phyloP scores from a whole-genome alignment of 2,329 filamentous ascomycete genomes.

The Trichophyton rubrum region DNA sequence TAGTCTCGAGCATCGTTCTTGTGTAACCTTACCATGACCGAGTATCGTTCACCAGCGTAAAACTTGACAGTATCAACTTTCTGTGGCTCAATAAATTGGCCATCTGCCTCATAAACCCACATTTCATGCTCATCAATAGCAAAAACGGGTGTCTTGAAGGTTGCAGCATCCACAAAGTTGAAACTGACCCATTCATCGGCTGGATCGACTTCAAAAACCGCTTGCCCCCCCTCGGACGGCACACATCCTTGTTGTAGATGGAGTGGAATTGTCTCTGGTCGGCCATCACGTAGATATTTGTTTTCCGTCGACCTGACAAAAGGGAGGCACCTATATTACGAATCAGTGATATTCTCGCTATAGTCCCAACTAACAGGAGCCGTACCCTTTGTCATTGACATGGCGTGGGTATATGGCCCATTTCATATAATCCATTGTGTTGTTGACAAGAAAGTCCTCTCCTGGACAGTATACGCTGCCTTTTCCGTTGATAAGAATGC shows the following conservation, averaged over 20 bases:
- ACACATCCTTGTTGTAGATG: slow-evolving; percentile 11
- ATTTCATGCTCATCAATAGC: slow-evolving; percentile 35
- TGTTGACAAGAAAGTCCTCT: slow-evolving; percentile 10
- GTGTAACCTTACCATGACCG: slow-evolving; percentile 27
- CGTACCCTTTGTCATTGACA: neutral
- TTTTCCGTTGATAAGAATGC: slow-evolving; percentile 49
- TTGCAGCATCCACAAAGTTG: neutral
- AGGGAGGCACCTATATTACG: slow-evolving; percentile 15
- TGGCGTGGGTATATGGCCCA: neutral
- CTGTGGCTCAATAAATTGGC: slow-evolving; percentile 31
- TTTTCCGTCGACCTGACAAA: slow-evolving; percentile 3
- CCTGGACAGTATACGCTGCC: slow-evolving; percentile 43
- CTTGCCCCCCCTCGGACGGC: slow-evolving; percentile 1
- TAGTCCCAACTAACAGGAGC: neutral
- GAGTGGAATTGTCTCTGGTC: neutral
- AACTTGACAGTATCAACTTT: slow-evolving; percentile 24
- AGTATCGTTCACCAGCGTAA: slow-evolving; percentile 30
- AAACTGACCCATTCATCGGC: neutral
- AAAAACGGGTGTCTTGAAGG: slow-evolving; percentile 21
- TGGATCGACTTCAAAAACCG: neutral
- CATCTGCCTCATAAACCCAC: slow-evolving; percentile 35
- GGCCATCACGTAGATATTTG: neutral
- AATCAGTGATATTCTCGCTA: neutral
- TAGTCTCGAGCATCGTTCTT: slow-evolving; percentile 28
- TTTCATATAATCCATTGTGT: neutral